phyloP scores from a whole-genome alignment of 2,329 filamentous ascomycete genomes.

The Dactylellina haptotyla region DNA sequence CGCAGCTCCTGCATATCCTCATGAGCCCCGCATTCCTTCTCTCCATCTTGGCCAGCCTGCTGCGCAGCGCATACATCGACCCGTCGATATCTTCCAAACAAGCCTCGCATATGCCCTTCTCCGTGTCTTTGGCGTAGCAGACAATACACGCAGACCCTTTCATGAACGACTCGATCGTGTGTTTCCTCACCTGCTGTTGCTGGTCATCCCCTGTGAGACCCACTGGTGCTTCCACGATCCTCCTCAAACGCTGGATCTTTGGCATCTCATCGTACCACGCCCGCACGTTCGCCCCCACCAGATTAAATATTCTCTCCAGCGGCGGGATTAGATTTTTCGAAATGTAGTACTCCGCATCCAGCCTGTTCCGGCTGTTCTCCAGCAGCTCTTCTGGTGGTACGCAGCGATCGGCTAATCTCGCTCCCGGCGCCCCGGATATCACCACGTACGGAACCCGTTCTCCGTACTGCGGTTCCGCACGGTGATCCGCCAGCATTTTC shows the following conservation, averaged over 20 bases:
- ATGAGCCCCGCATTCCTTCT: slow-evolving; percentile 72
- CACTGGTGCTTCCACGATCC: slow-evolving; percentile 65
- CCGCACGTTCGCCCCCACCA: slow-evolving; percentile 89
- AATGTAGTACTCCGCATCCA: slow-evolving; percentile 98
- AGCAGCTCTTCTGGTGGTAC: slow-evolving; percentile 86
- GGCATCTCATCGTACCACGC: slow-evolving; percentile 98
- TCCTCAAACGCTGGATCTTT: slow-evolving; percentile 80
- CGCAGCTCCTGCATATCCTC: slow-evolving; percentile 81
- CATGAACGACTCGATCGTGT: slow-evolving; percentile 96
- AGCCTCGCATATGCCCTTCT: slow-evolving; percentile 67
- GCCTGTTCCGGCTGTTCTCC: slow-evolving; percentile 76
- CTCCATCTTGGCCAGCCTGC: slow-evolving; percentile 72
- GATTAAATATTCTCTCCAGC: slow-evolving; percentile 93
- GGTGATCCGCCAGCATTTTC: slow-evolving; percentile 84
- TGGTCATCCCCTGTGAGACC: slow-evolving; percentile 54
- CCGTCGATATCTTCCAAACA: slow-evolving; percentile 69
- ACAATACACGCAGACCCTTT: slow-evolving; percentile 80
- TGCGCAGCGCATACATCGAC: slow-evolving; percentile 73
- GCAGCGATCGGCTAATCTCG: slow-evolving; percentile 86
- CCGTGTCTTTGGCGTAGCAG: slow-evolving; percentile 70
- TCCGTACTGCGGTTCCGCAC: slow-evolving; percentile 91
- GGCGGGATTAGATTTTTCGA: slow-evolving; percentile 94
- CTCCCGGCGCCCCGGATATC: slow-evolving; percentile 84
- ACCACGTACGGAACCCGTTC: slow-evolving; percentile 96
- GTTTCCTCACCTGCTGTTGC: slow-evolving; percentile 62